Percentiles rank a stretch among this genome's conserved stretches.
These are phyloP conservation scores for Populus pruinosa DNA, from an alignment of 345 rosid genomes.

Conservation along the genomic window DNA sequence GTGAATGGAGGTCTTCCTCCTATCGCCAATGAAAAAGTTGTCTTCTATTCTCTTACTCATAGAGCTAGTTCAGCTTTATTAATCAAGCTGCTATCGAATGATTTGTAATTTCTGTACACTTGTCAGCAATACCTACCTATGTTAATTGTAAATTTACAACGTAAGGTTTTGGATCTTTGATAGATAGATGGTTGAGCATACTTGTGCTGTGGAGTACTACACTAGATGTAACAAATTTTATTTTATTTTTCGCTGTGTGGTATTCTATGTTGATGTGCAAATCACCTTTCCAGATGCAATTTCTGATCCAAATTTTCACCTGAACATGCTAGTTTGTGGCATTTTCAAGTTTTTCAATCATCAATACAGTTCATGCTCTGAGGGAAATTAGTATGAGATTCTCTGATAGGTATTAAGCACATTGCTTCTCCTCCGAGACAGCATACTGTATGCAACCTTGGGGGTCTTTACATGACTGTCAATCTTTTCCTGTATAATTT, in stretches of 20 bases:
- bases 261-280: not conserved
- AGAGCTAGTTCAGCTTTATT: conserved; percentile 3
- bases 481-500: not conserved
- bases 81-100: conserved; percentile 13
- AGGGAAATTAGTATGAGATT: not conserved
- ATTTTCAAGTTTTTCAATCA: too few relatives aligned
- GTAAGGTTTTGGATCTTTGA: conserved; percentile 4
- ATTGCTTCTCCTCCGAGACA: not conserved
- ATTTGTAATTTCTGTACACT: conserved; percentile 31
- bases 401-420: not conserved
- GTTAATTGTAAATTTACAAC: conserved; percentile 27
- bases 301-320: not conserved
- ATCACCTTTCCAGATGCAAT: not conserved
- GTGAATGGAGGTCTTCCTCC: conserved; percentile 13
- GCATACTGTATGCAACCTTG: not conserved
- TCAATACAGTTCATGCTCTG: too few relatives aligned
- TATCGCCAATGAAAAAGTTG: conserved; percentile 1
- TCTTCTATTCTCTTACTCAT: not conserved
- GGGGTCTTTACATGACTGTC: too few relatives aligned
- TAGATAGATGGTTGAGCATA: not conserved
- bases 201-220: not conserved
- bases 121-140: conserved; percentile 1
- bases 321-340: not conserved
- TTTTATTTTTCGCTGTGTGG: too few relatives aligned
- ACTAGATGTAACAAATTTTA: too few relatives aligned